Evolutionary conservation across 306 rosid genomes (phyloP).

Genomic region (Dalbergia cochinchinensis): DNA sequence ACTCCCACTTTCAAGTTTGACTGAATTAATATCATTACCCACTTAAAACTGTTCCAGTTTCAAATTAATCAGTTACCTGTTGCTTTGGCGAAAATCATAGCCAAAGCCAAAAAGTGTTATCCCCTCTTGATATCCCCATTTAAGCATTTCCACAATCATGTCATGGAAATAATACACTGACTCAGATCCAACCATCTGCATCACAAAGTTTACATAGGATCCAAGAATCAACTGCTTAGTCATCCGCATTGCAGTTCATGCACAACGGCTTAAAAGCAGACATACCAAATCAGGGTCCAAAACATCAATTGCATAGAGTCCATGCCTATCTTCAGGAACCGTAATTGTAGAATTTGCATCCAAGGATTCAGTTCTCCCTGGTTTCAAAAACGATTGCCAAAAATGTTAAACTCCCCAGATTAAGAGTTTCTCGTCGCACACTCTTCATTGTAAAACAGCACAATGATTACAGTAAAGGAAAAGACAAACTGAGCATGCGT

Average conservation of each 20-base stretch:
- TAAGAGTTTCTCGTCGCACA: background rate
- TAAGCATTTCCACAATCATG: slow-evolving; percentile 85
- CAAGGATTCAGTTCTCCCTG: slow-evolving; percentile 79
- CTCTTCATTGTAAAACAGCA: slow-evolving; percentile 1
- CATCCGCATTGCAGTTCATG: slow-evolving; percentile 2
- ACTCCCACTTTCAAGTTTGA: background rate
- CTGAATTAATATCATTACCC: slow-evolving; percentile 3
- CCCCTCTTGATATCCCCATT: slow-evolving; percentile 95
- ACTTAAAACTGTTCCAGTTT: background rate
- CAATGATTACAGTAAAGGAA: background rate
- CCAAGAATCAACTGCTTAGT: slow-evolving; percentile 34
- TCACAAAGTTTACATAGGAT: slow-evolving; percentile 37
- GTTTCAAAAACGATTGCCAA: slow-evolving; percentile 36
- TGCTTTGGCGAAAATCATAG: slow-evolving; percentile 98
- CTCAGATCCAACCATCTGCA: slow-evolving; percentile 85
- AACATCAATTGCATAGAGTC: slow-evolving; percentile 82
- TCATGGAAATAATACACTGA: slow-evolving; percentile 90
- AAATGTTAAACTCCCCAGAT: slow-evolving; percentile 7
- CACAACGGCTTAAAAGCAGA: slow-evolving; percentile 17
- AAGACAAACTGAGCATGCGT: background rate
- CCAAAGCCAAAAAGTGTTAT: slow-evolving; percentile 97
- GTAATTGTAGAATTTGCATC: slow-evolving; percentile 69
- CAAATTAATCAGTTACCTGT: slow-evolving; percentile 66
- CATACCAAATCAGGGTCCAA: slow-evolving; percentile 97
- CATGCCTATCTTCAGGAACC: slow-evolving; percentile 90